A percentile compares a stretch with the other conserved stretches of the same genome.
These are phyloP conservation scores for Aphanomyces stellatus DNA, from an alignment of 352 stramenopile genomes.

Conservation along the genomic window DNA sequence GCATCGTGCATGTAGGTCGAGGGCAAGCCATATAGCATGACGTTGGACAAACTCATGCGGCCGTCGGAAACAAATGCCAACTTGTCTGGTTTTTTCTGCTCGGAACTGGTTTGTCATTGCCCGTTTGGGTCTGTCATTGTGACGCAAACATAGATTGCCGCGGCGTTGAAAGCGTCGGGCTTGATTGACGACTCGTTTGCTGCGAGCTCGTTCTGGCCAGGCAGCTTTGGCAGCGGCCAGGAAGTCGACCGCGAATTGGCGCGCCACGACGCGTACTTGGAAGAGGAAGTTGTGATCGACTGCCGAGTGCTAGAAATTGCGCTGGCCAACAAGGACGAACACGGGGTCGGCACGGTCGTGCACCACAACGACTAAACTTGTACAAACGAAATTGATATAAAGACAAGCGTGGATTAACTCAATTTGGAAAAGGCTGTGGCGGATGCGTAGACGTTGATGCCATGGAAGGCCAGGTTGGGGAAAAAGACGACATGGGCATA, in stretches of 20 bases:
- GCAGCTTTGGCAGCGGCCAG: slow-evolving; percentile 1
- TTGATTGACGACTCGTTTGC: slow-evolving; percentile 2
- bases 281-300: slow-evolving; percentile 8
- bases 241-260: slow-evolving; percentile 6
- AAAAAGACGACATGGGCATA: slow-evolving; percentile 12
- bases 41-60: neutral
- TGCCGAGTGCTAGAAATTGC: slow-evolving; percentile 14
- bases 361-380: neutral
- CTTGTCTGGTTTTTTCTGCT: slow-evolving; percentile 16
- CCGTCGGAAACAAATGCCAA: neutral
- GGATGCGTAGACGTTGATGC: neutral
- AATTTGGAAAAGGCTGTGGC: neutral
- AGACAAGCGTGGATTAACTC: neutral
- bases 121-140: neutral
- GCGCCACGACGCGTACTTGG: neutral
- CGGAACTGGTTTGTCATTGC: slow-evolving; percentile 4
- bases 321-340: neutral
- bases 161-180: neutral
- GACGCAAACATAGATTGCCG: neutral
- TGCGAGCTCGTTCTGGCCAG: slow-evolving; percentile 4
- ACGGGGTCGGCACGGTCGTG: neutral
- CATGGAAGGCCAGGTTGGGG: slow-evolving; percentile 5
- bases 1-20: slow-evolving; percentile 2
- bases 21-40: slow-evolving; percentile 17
- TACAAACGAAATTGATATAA: neutral